A percentile compares a stretch with the other conserved stretches of the same genome.
phyloP scores from a whole-genome alignment of 2,329 filamentous ascomycete genomes.

The Calonectria pseudoreteaudii region DNA sequence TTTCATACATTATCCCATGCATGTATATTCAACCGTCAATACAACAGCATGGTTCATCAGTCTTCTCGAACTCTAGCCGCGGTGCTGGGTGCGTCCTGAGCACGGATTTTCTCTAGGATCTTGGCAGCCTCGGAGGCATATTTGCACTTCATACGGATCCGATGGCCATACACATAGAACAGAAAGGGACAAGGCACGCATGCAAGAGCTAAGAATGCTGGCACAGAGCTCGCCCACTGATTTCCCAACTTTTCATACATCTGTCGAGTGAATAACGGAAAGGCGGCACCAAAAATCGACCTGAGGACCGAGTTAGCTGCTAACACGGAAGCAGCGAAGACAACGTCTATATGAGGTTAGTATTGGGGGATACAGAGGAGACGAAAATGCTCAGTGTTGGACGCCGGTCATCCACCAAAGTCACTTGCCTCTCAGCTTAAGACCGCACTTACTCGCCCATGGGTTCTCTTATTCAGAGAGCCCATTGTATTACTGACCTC shows the following conservation, averaged over 20 bases:
- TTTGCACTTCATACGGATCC: slow-evolving; percentile 4
- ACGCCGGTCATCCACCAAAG: slow-evolving; percentile 53
- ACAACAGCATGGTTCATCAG: background rate
- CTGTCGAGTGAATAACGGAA: slow-evolving; percentile 71
- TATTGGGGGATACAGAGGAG: too few species aligned
- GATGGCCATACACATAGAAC: background rate
- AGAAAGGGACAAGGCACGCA: slow-evolving; percentile 12
- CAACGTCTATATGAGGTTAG: slow-evolving; percentile 56
- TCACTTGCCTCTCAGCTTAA: slow-evolving; percentile 59
- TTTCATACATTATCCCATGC: too few species aligned
- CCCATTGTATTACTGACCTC: slow-evolving; percentile 75
- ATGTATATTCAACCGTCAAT: background rate
- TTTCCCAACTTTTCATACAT: slow-evolving; percentile 13
- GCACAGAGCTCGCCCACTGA: slow-evolving; percentile 10
- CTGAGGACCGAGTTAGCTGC: slow-evolving; percentile 76
- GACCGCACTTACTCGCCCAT: slow-evolving; percentile 63
- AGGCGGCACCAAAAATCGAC: slow-evolving; percentile 74
- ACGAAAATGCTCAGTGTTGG: slow-evolving; percentile 48
- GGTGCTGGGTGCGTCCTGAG: background rate
- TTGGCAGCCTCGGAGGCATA: slow-evolving; percentile 1
- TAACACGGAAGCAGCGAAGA: slow-evolving; percentile 77
- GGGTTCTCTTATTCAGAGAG: slow-evolving; percentile 76
- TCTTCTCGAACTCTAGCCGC: background rate
- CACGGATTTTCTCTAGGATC: background rate
- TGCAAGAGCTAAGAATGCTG: slow-evolving; percentile 9